Evolutionary conservation across 2,329 filamentous ascomycete genomes (phyloP), one percentile per base, ranked within the genome.

Genomic region (Fusarium oligoseptatum): DNA sequence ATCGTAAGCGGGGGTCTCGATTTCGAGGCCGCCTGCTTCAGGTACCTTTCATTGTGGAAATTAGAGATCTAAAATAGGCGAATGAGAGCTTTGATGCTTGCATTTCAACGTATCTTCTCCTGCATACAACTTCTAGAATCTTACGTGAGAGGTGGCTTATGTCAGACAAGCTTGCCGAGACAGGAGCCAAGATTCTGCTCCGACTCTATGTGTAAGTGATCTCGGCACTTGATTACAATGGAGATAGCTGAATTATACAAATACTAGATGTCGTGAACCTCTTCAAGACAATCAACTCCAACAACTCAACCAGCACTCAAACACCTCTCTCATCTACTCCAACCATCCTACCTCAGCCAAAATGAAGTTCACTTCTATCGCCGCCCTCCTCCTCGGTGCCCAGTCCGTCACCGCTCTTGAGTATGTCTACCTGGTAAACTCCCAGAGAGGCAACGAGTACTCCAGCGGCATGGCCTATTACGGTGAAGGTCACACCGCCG

Each of bases 381-480:
- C 58, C 36, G 58, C 58, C 6, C 27, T 41, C 37, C 39, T 61
- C 27, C 9, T 61, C 12, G 58, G 58, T 41, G 29, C 58, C 2
- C 58, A 61, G 39, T 61, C 58, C n/a, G 39, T 9, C 27, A 32
- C 39, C 17, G 58, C 58, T 10, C 27, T 32, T 17, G 37, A 61
- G 27, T 61, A 61, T 45, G 24, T 61, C 39, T 61, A 61, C 58
- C 39, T 61, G 3, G 58, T 61, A 1, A 61, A 61, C 58, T 61
- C 58, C 11, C 37, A 61, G 14, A 14, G 22, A 32, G 58, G 58
- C 37, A 45, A 61, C 17, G 58, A 61, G n/a, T 20, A 27, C 27
- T 61, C 58, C 39, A 61, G 58, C 14, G 58, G 58, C 27, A 61
- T 61, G 58, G 58, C 58, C 24, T 61, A 61, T 39, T 61, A 61